These are phyloP conservation scores for Thymus quinquecostatus DNA, from an alignment of 257 asterid species.

Conservation along the genomic window DNA sequence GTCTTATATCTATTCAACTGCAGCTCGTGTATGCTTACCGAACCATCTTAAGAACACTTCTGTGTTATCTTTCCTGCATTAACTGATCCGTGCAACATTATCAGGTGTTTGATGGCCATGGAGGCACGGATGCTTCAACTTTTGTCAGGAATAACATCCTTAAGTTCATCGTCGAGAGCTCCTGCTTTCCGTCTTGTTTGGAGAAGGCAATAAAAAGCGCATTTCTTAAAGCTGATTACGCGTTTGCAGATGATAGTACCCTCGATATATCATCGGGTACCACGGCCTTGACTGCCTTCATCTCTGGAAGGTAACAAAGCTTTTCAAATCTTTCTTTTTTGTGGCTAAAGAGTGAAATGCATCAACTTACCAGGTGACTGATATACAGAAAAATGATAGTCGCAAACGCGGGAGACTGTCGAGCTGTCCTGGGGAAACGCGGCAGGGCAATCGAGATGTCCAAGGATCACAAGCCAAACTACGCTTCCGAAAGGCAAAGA, in stretches of 20 bases:
- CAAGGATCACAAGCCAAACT: constrained; percentile 76
- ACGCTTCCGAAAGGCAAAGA: constrained; percentile 57
- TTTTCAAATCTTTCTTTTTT: not conserved
- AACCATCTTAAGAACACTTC: not conserved
- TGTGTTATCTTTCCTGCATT: not conserved
- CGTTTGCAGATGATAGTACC: constrained; percentile 75
- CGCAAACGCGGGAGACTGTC: constrained; percentile 92
- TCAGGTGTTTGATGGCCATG: constrained; percentile 99
- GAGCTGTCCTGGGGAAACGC: constrained; percentile 82
- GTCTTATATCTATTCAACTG: not conserved
- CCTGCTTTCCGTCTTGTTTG: constrained; percentile 64
- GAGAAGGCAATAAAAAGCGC: constrained; percentile 85
- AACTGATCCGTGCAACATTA: constrained; percentile 17
- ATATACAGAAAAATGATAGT: constrained; percentile 64
- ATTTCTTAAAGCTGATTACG: constrained; percentile 77
- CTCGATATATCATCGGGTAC: constrained; percentile 94
- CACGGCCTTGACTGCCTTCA: constrained; percentile 80
- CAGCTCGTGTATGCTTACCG: not conserved
- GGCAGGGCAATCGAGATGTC: constrained; percentile 81
- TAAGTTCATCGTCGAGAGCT: constrained; percentile 69
- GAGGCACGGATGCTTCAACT: constrained; percentile 89
- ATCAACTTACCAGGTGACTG: too few relatives aligned
- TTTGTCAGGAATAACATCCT: constrained; percentile 75
- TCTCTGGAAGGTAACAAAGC: constrained; percentile 68
- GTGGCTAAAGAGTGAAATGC: too few relatives aligned